phyloP scores from a whole-genome alignment of 2,329 filamentous ascomycete species.

The Colletotrichum chlorophyti region DNA sequence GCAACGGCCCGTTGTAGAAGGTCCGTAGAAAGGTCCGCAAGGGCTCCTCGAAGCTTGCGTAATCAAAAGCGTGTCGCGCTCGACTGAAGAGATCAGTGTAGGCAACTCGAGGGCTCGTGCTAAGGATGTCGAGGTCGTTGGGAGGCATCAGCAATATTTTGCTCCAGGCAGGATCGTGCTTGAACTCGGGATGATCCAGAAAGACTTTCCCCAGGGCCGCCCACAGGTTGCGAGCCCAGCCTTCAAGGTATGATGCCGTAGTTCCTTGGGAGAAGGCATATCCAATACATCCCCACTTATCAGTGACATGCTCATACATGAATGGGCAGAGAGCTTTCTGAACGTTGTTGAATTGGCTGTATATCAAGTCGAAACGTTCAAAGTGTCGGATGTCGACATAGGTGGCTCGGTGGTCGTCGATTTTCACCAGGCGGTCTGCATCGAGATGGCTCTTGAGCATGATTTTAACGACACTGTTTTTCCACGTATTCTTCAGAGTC shows the following conservation, averaged over 20 bases:
- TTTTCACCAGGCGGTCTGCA: not conserved
- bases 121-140: not conserved
- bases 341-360: constrained; percentile 34
- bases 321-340: constrained; percentile 45
- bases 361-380: constrained; percentile 31
- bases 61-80: constrained; percentile 13
- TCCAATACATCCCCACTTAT: not conserved
- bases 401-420: constrained; percentile 44
- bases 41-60: not conserved
- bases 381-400: constrained; percentile 43
- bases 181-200: constrained; percentile 1
- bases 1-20: constrained; percentile 33
- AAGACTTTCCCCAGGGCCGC: not conserved
- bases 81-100: not conserved
- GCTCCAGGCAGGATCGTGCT: constrained; percentile 1
- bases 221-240: not conserved
- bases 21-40: not conserved
- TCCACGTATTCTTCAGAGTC: constrained; percentile 11
- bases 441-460: not conserved
- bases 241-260: not conserved
- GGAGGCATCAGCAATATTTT: not conserved
- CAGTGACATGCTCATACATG: constrained; percentile 41
- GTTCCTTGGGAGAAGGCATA: not conserved
- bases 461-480: constrained; percentile 16
- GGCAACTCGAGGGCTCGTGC: not conserved